Base-by-base conservation (phyloP, 2,329 filamentous ascomycete species). In the Torrubiellomyces zombiae region DNA sequence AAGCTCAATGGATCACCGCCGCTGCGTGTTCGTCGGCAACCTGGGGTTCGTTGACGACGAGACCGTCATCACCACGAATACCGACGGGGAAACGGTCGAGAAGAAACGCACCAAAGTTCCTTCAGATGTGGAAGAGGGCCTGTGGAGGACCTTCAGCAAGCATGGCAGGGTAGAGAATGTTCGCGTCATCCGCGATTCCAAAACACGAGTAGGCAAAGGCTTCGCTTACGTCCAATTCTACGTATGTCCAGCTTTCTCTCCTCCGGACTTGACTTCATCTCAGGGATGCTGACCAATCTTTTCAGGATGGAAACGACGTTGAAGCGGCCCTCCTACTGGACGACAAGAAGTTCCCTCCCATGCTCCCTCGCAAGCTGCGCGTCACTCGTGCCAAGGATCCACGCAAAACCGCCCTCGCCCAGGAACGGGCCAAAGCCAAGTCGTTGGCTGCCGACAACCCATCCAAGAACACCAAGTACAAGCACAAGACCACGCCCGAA, bases 141-240 rank as follows among this genome's bases (percentile, higher is more conserved):
- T 93, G 3, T 93, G 83, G 83, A 66, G 73, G 22, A 74, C 76
- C 12, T 91, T 92, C 42, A 56, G 63, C 31, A 69, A 77, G 45
- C 49, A 63, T 26, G 85, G 86, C 36, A 78, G 67, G 35, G 79
- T 98, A 9, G 86, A 98, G 53, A 92, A 75, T 43, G 91, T 98
- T 18, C 78, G 89, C 17, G 83, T 98, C 12, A 69, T 94, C 25
- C 73, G 89, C 28, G 89, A 98, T 44, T 63, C 79, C 33, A 76
- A 78, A 37, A 98, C 91, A 6, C 71, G 91, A 24, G 81, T 98
- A 16, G 83, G 89, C 42, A 98, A 98, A 48, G 89, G 89, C 4
- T 82, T 98, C 44, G 91, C 91, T 33, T 98, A 98, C 43, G 86
- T 98, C 10, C 89, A 98, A 45, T 98, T 98, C 53, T 70, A 75